phyloP scores from a whole-genome alignment of 2,329 filamentous ascomycete species.

The Myriosclerotinia scirpicola region DNA sequence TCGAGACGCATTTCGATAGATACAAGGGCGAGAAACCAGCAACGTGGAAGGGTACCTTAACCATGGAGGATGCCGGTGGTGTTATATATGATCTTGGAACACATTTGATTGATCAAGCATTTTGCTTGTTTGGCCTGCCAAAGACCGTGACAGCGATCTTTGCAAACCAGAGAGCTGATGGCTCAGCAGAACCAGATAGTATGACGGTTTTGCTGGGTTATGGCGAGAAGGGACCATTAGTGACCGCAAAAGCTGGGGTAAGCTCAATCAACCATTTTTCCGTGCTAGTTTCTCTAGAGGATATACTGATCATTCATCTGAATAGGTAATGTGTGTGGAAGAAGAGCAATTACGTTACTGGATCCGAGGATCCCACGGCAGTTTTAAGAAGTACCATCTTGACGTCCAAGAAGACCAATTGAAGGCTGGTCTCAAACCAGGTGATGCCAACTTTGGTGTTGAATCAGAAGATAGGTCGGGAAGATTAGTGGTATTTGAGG shows the following conservation, averaged over 20 bases:
- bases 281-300: not conserved
- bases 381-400: slow-evolving; percentile 69
- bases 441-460: slow-evolving; percentile 62
- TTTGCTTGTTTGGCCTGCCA: slow-evolving; percentile 69
- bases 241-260: slow-evolving; percentile 64
- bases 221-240: slow-evolving; percentile 55
- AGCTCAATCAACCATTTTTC: not conserved
- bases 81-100: slow-evolving; percentile 73
- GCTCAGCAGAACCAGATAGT: slow-evolving; percentile 52
- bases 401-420: slow-evolving; percentile 78
- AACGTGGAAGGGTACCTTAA: slow-evolving; percentile 66
- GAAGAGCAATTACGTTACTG: slow-evolving; percentile 71
- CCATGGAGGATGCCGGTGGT: slow-evolving; percentile 62
- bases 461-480: slow-evolving; percentile 61
- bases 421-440: slow-evolving; percentile 59
- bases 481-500: slow-evolving; percentile 55
- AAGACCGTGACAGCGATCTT: slow-evolving; percentile 66
- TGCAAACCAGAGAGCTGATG: slow-evolving; percentile 61
- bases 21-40: slow-evolving; percentile 60
- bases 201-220: slow-evolving; percentile 68
- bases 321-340: slow-evolving; percentile 63
- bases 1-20: slow-evolving; percentile 78
- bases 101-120: slow-evolving; percentile 74
- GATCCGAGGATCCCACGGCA: slow-evolving; percentile 72
- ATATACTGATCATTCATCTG: not conserved